phyloP scores from a whole-genome alignment of 1,139 yeast species.

The Yamadazyma conglobata region DNA sequence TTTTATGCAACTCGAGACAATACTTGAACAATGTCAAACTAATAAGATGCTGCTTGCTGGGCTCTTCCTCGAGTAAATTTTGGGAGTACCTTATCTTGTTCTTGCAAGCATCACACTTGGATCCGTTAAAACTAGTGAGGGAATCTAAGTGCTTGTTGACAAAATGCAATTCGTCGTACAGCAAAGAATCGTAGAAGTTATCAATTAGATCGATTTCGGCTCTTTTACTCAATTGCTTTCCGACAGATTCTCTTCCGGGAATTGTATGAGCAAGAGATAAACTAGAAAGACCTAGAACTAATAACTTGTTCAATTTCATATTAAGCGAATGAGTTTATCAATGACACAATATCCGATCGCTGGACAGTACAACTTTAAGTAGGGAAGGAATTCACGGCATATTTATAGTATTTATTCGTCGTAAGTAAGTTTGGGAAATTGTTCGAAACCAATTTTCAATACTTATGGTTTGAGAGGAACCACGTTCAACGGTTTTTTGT shows the following conservation, averaged over 20 bases:
- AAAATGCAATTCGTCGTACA: conserved; percentile 28
- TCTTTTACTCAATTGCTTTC: conserved; percentile 17
- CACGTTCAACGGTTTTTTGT: too few relatives aligned
- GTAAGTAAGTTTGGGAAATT: too few relatives aligned
- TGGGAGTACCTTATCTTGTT: conserved; percentile 31
- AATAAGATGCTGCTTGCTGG: conserved; percentile 34
- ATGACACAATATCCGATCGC: too few relatives aligned
- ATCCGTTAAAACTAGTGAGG: conserved; percentile 27
- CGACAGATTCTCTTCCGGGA: conserved; percentile 19
- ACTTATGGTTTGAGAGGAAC: too few relatives aligned
- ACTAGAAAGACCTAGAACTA: conserved; percentile 3
- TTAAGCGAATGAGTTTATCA: too few relatives aligned
- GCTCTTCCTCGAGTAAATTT: conserved; percentile 24
- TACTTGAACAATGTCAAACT: conserved; percentile 34
- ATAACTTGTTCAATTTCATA: conserved; percentile 1
- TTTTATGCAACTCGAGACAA: conserved; percentile 29
- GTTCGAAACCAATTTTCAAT: too few relatives aligned
- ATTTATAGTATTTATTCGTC: too few relatives aligned
- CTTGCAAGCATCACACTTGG: conserved; percentile 36
- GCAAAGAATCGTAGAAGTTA: conserved; percentile 22
- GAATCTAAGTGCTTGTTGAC: conserved; percentile 24
- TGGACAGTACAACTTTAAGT: too few relatives aligned
- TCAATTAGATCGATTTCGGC: conserved; percentile 20
- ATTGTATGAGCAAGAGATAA: conserved; percentile 16
- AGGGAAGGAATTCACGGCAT: too few relatives aligned